Evolutionary conservation across 805 yeast genomes (phyloP), one percentile per base, ranked within the genome.

Genomic region (Metschnikowia similis): DNA sequence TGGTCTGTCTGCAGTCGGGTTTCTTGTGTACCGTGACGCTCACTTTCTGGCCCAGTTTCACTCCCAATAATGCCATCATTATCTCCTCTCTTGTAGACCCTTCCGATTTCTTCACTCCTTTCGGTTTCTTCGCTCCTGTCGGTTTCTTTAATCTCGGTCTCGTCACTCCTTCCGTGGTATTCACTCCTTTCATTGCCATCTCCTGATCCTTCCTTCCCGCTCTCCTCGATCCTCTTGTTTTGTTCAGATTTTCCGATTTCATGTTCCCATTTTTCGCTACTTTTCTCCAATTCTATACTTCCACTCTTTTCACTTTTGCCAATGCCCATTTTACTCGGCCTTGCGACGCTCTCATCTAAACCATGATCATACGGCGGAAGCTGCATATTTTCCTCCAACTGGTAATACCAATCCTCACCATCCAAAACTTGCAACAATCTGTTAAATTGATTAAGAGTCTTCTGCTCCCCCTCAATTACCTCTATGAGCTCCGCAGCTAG

Each of bases 401-500:
- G 67, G 48, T 82, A 82, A 40, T 74, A 74, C 55, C 95, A 87
- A 63, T 89, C 92, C 62, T 92, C 98, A 4, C 97, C 97, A 45
- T 92, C 73, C 57, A 92, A 82, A 1, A 87, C 83, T 53, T 85
- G 87, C 67, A 94, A 76, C 41, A 92, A 73, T 59, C 81, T 82
- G 40, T 85, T 80, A 47, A 90, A 71, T 60, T 83, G 80, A 50
- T 83, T 82, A n/a, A 87, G 86, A 34, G 83, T 84, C 28, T 78
- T 75, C 59, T 89, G 96, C 62, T 94, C 99, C 38, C 80, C 78
- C 62, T 88, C 91, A 45, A 94, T 86, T 53, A 85, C 71, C 47
- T 86, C 85, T 27, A 91, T 81, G 14, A 94, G 81, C 53, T 89
- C 89, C 14, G 71, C 69, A 0, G 96, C 87, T 55, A 94, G 66